A percentile compares a stretch with the other conserved stretches of the same genome.
phyloP scores from a whole-genome alignment of 257 asterid genomes.

The Nicotiana tomentosiformis region DNA sequence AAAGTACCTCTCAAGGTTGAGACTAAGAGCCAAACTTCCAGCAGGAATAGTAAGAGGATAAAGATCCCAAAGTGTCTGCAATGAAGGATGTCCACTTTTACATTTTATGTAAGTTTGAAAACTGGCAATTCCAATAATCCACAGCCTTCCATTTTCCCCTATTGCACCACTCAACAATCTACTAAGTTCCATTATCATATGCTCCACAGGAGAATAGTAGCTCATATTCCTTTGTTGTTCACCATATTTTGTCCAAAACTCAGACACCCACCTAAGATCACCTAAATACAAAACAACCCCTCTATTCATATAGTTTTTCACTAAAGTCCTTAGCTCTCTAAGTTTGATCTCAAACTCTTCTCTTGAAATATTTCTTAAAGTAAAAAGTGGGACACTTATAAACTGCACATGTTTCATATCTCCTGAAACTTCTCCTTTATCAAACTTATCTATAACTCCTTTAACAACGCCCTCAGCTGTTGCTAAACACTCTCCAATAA shows the following conservation, averaged over 20 bases:
- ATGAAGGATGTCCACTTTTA: conserved; percentile 64
- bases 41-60: conserved; percentile 58
- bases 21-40: conserved; percentile 54
- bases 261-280: conserved; percentile 75
- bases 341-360: conserved; percentile 70
- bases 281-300: conserved; percentile 89
- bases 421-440: conserved; percentile 44
- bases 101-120: conserved; percentile 62
- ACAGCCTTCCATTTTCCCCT: conserved; percentile 41
- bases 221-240: conserved; percentile 27
- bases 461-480: conserved; percentile 48
- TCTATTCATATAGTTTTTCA: conserved; percentile 43
- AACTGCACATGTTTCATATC: conserved; percentile 66
- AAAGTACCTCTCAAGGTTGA: conserved; percentile 55
- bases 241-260: conserved; percentile 65
- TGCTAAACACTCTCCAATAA: conserved; percentile 44
- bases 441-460: conserved; percentile 62
- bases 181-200: conserved; percentile 87
- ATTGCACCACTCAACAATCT: conserved; percentile 48
- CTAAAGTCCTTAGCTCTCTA: conserved; percentile 63
- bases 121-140: conserved; percentile 74
- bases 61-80: conserved; percentile 77
- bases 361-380: conserved; percentile 42
- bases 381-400: conserved; percentile 71
- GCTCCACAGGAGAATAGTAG: conserved; percentile 67